Evolutionary conservation across 106 monocot genomes (phyloP), one percentile per base, ranked within the genome.

Genomic region (Allium sativum): DNA sequence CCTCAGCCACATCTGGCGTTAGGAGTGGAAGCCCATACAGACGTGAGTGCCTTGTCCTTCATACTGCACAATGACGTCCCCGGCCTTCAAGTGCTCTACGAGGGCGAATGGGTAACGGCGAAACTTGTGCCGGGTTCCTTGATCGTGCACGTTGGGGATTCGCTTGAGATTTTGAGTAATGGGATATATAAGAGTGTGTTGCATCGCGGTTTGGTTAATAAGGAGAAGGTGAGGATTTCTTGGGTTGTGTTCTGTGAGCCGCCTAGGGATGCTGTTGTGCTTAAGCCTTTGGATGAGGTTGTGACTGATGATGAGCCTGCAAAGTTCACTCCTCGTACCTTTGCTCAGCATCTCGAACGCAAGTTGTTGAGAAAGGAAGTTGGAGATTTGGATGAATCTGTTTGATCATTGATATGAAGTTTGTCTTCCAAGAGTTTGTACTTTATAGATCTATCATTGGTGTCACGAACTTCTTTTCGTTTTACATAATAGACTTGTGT

Each of bases 231-330:
- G 18, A 67, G 93, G 60, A 83, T 93, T 52, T 93, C 93, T n/a
- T 93, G 93, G 93, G 88, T 80, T 0, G 69, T 89, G 18, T 93
- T 93, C 77, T 89, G 88, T 75, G 88, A 93, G 73, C 89, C 85
- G 11, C 93, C 82, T 9, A 79, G 46, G 56, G 85, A 93, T 0
- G 82, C 63, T 71, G 66, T 93, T 46, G 42, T 93, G 59, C 82
- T 93, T 10, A 55, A 55, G 68, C 93, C 93, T 14, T 55, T 93
- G 52, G 66, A 74, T 62, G 85, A 88, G 72, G 53, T 85, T 10
- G 78, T 88, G 40, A 65, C 65, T 16, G 73, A 77, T 2, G 68
- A 47, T n/a, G 17, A 14, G 0, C 76, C 73, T 9, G 67, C 88
- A 0, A 62, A 59, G 65, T 93, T 80, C 71, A 53, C 50, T 16